Evolutionary conservation across 148 eudicot species (phyloP).

Genomic region (Polygonum aviculare): DNA sequence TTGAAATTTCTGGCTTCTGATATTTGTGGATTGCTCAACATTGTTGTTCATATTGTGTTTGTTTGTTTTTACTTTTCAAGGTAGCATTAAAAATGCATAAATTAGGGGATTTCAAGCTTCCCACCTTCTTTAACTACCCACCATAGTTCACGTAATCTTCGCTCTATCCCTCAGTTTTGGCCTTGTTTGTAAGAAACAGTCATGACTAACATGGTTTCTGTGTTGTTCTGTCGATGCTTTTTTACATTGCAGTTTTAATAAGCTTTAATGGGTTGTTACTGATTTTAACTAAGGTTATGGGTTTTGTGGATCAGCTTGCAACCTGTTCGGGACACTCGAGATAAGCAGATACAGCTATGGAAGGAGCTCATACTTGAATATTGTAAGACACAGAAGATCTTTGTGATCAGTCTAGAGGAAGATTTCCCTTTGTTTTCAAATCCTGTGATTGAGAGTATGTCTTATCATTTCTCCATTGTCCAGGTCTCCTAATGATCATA

Average conservation of each 20-base stretch:
- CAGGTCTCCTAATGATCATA: too few species aligned
- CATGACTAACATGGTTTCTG: not conserved
- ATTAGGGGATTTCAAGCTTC: conserved; percentile 86
- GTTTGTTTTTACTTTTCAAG: not conserved
- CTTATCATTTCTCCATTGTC: not conserved
- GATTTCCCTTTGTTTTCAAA: conserved; percentile 80
- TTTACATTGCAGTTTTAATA: not conserved
- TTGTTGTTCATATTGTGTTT: not conserved
- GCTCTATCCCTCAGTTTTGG: not conserved
- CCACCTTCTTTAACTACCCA: conserved; percentile 92
- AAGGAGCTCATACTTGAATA: conserved; percentile 86
- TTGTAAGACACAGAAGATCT: conserved; percentile 71
- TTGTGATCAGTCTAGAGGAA: conserved; percentile 61
- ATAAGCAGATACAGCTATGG: conserved; percentile 94
- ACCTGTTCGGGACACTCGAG: conserved; percentile 92
- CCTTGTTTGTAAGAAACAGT: not conserved
- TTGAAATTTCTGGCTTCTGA: not conserved
- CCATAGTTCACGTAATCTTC: conserved; percentile 80
- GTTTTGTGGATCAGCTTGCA: conserved; percentile 42
- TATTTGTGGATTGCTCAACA: too few species aligned
- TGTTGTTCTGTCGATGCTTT: not conserved
- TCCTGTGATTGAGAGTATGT: conserved; percentile 72
- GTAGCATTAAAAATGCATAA: conserved; percentile 49
- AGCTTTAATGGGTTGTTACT: not conserved
- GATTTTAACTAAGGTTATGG: not conserved